These are phyloP conservation scores for Lecanicillium sp. DNA, from an alignment of 2,329 filamentous ascomycete species.

Conservation along the genomic window DNA sequence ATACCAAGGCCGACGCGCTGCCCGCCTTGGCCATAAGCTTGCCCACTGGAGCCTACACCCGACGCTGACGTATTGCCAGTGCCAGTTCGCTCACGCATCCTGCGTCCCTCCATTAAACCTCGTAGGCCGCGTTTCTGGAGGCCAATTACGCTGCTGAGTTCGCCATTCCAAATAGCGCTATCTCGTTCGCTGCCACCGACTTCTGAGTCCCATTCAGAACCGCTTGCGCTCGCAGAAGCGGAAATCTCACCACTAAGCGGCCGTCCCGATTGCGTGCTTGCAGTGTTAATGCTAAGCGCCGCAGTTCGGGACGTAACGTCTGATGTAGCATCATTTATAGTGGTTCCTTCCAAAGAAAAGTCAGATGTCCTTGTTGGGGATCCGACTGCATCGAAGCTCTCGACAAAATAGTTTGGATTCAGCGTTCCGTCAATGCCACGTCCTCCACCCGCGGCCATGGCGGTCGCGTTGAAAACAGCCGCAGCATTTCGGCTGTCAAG, in stretches of 20 bases:
- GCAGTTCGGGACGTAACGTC: constrained; percentile 27
- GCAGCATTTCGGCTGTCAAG: constrained; percentile 92
- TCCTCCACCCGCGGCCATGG: constrained; percentile 93
- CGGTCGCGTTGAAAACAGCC: constrained; percentile 94
- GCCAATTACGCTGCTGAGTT: constrained; percentile 85
- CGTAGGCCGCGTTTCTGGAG: constrained; percentile 88
- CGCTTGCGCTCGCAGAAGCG: constrained; percentile 42
- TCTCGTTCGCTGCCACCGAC: constrained; percentile 42
- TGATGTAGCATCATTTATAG: constrained; percentile 19
- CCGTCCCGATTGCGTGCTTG: constrained; percentile 21
- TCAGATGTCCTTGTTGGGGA: constrained; percentile 25
- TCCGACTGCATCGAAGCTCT: constrained; percentile 35
- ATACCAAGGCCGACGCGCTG: constrained; percentile 46
- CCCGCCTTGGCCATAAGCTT: constrained; percentile 16
- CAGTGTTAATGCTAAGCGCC: constrained; percentile 41
- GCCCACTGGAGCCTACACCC: constrained; percentile 21
- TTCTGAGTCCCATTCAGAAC: constrained; percentile 50
- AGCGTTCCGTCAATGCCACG: constrained; percentile 65
- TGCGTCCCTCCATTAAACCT: constrained; percentile 88
- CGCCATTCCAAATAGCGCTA: constrained; percentile 62
- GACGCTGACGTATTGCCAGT: constrained; percentile 26
- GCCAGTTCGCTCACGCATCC: constrained; percentile 67
- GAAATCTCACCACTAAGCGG: constrained; percentile 42
- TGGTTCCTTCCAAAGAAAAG: constrained; percentile 24
- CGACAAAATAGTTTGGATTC: constrained; percentile 56